Conservation (phyloP, 768 basidiomycete species). For the Dioszegia hungarica region DNA sequence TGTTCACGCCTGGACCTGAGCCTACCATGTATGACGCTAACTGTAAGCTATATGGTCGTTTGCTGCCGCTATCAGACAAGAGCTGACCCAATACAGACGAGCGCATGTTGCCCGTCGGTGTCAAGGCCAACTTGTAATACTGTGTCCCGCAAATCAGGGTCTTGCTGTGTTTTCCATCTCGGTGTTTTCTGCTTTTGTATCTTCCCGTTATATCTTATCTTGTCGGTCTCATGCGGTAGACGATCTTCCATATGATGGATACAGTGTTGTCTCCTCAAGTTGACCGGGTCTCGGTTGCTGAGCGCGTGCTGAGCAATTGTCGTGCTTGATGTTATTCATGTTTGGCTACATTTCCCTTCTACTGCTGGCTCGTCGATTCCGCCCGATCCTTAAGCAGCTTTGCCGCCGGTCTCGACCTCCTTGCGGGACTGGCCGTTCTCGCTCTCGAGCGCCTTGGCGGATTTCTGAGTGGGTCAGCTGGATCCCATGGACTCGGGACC, state of each 20-base stretch:
- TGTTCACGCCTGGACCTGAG: conserved; percentile 57
- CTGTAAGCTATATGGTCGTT: too few species aligned
- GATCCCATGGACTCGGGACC: too few species aligned
- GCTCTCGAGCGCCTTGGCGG: conserved; percentile 12
- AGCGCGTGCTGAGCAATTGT: too few species aligned
- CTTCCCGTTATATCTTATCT: not conserved
- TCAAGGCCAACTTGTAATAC: conserved; percentile 19
- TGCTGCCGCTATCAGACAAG: not conserved
- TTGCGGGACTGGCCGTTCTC: conserved; percentile 19
- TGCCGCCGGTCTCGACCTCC: conserved; percentile 21
- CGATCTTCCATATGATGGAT: too few species aligned
- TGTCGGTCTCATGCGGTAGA: too few species aligned
- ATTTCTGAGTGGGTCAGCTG: conserved; percentile 13
- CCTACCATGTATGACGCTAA: conserved; percentile 74
- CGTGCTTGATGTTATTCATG: too few species aligned
- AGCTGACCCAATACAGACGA: conserved; percentile 17
- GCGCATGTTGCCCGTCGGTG: conserved; percentile 21
- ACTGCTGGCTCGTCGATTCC: not conserved
- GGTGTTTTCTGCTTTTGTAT: too few species aligned
- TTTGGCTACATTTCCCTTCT: not conserved
- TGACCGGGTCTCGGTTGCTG: too few species aligned
- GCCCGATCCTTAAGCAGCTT: too few species aligned
- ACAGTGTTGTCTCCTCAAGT: too few species aligned
- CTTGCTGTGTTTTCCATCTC: too few species aligned
- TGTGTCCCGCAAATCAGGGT: too few species aligned